These are phyloP conservation scores for Ustilago bromivora DNA, from an alignment of 1,284 basidiomycete species.

Conservation along the genomic window DNA sequence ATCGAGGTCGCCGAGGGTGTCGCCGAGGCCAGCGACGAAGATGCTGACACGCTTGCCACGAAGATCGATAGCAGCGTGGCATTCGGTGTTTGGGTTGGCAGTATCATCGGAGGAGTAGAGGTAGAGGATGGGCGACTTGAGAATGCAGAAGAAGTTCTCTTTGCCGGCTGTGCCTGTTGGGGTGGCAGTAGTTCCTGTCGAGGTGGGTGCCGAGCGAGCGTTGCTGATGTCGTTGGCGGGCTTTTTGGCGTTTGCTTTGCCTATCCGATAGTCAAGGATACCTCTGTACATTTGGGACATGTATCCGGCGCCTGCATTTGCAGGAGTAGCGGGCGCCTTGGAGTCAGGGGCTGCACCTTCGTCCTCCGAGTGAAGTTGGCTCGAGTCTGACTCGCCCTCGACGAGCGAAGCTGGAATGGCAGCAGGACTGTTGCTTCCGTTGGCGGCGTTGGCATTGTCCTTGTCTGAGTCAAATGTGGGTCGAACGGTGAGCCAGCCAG, in stretches of 20 bases:
- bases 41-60: constrained; percentile 65
- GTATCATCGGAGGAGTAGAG: constrained; percentile 65
- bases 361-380: constrained; percentile 24
- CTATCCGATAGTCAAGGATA: constrained; percentile 59
- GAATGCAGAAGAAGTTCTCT: constrained; percentile 62
- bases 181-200: constrained; percentile 12
- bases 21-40: constrained; percentile 58
- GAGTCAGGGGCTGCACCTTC: constrained; percentile 12
- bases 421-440: constrained; percentile 7
- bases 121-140: constrained; percentile 66
- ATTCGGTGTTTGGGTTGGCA: constrained; percentile 58
- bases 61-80: constrained; percentile 65
- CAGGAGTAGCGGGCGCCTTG: background rate
- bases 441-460: constrained; percentile 16
- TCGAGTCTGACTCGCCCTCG: constrained; percentile 31
- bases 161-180: constrained; percentile 41
- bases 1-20: constrained; percentile 60
- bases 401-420: constrained; percentile 29
- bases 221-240: constrained; percentile 11
- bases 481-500: constrained; percentile 60
- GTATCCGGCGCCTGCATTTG: constrained; percentile 44
- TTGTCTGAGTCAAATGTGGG: constrained; percentile 51
- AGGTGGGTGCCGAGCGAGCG: constrained; percentile 13
- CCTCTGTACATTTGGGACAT: constrained; percentile 64
- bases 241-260: constrained; percentile 23